Conservation (phyloP, 2,329 filamentous ascomycete species). For the Furcasterigmium sp. region DNA sequence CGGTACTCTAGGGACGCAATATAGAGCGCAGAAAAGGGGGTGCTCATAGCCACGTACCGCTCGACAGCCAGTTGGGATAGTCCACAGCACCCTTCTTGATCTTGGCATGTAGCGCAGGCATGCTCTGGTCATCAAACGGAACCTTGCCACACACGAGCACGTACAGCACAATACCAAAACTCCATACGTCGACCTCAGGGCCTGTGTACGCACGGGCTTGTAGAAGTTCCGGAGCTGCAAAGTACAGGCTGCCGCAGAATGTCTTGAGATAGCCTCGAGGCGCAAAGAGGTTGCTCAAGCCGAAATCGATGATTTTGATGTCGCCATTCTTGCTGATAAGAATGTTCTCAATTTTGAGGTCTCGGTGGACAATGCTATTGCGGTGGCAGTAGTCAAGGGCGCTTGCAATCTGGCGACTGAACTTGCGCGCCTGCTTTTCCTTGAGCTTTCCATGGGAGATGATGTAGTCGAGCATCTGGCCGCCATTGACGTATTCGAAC, state of each 20-base stretch:
- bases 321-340: constrained; percentile 98
- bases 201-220: constrained; percentile 93
- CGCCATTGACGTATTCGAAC: constrained; percentile 97
- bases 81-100: constrained; percentile 97
- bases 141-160: constrained; percentile 97
- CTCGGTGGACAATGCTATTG: constrained; percentile 96
- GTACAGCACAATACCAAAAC: constrained; percentile 96
- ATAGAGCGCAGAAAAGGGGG: too few species aligned
- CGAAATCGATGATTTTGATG: constrained; percentile 99
- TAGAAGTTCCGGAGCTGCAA: constrained; percentile 89
- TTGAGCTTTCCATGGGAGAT: constrained; percentile 96
- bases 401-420: constrained; percentile 94
- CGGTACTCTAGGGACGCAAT: too few species aligned
- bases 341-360: constrained; percentile 98
- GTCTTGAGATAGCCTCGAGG: constrained; percentile 84
- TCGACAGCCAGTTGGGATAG: constrained; percentile 88
- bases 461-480: constrained; percentile 99
- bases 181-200: constrained; percentile 97
- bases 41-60: constrained; percentile 70
- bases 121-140: constrained; percentile 97
- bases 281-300: constrained; percentile 91
- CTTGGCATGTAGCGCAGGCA: constrained; percentile 96
- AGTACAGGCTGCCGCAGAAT: constrained; percentile 96
- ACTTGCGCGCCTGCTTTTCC: constrained; percentile 97
- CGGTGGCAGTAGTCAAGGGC: constrained; percentile 95